Conservation (phyloP, 257 asterid genomes). For the Solanum neorickii region DNA sequence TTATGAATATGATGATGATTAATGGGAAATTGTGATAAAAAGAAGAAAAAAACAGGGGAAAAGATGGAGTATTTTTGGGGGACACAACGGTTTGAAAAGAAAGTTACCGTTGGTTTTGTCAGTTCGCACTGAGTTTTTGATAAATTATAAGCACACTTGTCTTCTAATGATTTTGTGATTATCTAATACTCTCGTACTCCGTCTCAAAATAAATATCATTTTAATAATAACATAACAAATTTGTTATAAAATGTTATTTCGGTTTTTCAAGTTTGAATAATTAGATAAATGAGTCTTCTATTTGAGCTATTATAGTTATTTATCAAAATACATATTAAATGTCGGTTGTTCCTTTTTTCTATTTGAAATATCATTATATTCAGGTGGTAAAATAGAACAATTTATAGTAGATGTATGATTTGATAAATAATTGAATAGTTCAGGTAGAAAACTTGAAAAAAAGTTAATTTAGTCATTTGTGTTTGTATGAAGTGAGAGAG, state of each 20-base stretch:
- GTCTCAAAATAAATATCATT: neutral
- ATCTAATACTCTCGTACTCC: accelerated
- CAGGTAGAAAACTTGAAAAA: neutral
- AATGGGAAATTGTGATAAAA: neutral
- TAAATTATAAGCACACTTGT: neutral
- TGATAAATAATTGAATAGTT: neutral
- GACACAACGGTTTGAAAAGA: neutral
- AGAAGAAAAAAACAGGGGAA: neutral
- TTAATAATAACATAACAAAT: no score
- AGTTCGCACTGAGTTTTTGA: slow-evolving; percentile 1
- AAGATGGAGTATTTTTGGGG: neutral
- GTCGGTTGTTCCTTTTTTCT: accelerated
- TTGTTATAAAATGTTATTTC: accelerated
- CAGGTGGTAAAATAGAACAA: neutral
- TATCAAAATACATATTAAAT: neutral
- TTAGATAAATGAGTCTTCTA: no score
- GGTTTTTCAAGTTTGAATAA: neutral
- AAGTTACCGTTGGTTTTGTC: slow-evolving; percentile 28
- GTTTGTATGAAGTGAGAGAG: no score
- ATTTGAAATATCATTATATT: neutral
- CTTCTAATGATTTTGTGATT: neutral
- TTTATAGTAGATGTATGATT: neutral
- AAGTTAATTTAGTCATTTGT: neutral
- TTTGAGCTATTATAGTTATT: neutral
- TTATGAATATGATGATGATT: neutral